Conservation (phyloP, 129 eudicot genomes). For the Centella asiatica region DNA sequence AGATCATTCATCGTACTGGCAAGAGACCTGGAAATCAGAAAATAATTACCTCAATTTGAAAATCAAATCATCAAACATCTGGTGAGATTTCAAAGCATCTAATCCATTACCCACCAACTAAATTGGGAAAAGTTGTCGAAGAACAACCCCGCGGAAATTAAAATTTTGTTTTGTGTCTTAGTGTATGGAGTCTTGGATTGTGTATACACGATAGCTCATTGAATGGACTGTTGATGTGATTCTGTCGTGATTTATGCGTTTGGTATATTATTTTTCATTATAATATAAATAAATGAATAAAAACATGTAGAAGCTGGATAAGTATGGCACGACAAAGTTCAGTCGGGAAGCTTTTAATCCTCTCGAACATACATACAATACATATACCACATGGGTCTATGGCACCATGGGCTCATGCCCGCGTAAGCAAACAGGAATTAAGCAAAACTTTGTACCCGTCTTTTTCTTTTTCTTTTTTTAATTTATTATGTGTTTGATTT, state of each 20-base stretch:
- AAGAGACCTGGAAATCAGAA: not conserved
- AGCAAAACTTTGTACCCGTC: no score
- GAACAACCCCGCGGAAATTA: not conserved
- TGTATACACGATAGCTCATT: not conserved
- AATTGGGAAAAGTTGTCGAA: not conserved
- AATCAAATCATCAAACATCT: not conserved
- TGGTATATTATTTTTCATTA: no score
- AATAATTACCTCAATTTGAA: not conserved
- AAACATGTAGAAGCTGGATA: not conserved
- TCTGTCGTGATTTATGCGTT: constrained; percentile 12
- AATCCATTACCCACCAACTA: not conserved
- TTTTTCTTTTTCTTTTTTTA: no score
- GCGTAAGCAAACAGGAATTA: no score
- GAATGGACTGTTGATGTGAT: not conserved
- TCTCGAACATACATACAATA: no score
- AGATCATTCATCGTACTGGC: not conserved
- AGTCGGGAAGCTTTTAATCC: no score
- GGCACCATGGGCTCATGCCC: no score
- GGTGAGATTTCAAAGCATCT: not conserved
- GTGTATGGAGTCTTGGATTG: not conserved
- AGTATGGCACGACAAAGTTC: not conserved
- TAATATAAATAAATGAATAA: no score
- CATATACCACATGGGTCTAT: no score
- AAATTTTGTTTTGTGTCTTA: not conserved
- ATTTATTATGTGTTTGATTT: no score